Percentiles rank a stretch among this genome's conserved stretches.
These are phyloP conservation scores for Diaporthe sp. DNA, from an alignment of 2,329 filamentous ascomycete genomes.

Conservation along the genomic window DNA sequence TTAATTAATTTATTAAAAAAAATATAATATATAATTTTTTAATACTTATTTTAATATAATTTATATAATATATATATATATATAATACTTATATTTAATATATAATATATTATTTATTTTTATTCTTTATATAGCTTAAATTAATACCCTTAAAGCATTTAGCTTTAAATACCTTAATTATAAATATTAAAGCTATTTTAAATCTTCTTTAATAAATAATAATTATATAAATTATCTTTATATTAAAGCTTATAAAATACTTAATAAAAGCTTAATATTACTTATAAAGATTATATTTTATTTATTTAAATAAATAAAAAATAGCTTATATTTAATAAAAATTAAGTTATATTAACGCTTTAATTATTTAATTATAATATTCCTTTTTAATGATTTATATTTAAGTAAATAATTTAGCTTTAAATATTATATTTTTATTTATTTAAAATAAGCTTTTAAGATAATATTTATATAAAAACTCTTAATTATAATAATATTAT, in stretches of 20 bases:
- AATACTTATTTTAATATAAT: too few species aligned
- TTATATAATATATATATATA: too few species aligned
- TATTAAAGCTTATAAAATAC: background rate
- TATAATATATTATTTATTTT: background rate
- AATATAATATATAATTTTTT: too few species aligned
- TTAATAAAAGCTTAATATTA: background rate
- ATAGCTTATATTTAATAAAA: too few species aligned
- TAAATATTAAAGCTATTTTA: background rate
- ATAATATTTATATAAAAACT: constrained; percentile 2
- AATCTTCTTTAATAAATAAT: background rate
- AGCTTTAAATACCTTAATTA: background rate
- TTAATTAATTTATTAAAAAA: too few species aligned
- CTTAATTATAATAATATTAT: background rate
- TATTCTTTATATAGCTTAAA: background rate
- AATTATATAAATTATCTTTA: background rate
- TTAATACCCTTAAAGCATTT: background rate
- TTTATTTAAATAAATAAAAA: background rate
- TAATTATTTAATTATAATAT: background rate
- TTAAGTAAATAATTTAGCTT: background rate
- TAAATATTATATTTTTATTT: background rate
- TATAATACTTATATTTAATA: background rate
- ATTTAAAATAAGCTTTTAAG: background rate
- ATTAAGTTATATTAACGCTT: background rate
- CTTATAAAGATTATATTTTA: background rate
- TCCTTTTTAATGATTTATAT: background rate